Base-by-base conservation (phyloP, 2,329 filamentous ascomycete genomes). In the Aspergillus ustus region DNA sequence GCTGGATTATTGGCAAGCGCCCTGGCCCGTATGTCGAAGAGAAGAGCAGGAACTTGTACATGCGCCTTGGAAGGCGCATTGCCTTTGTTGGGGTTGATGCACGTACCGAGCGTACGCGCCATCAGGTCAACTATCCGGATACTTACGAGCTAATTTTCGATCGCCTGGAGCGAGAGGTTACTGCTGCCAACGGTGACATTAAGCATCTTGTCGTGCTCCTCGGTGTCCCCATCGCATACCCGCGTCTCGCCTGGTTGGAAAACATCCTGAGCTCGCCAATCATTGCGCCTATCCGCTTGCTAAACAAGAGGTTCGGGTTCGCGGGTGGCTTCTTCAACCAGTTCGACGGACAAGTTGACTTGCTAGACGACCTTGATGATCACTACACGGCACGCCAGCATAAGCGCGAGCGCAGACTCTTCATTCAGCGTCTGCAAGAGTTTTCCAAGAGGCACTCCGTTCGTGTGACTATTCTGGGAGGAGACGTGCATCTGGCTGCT, bases 161-260 rank as follows among this genome's bases (percentile, higher is more conserved):
- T 40, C 83, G 85, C 3, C 75, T 87, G 3, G 73, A 82, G 31
- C 73, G 75, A 11, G 85, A 88, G 65, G 77, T 89, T 11, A 70
- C 75, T 0, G 81, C 79, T 0, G 73, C 78, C 6, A 82, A 84
- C 59, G 82, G 81, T 29, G 80, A 84, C 19, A 84, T 89, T 72
- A 89, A 87, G 75, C 87, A 89, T 70, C 72, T 89, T 22, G 80
- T 89, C 44, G 75, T 89, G 22, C 77, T 89, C 11, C 79, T 89
- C 2, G 90, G 90, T 59, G 87, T 91, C 22, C 91, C 93, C 0
- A 94, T 96, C 69, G 81, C 81, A 1, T 83, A 85, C 66, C 83
- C 83, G 1, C 92, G 94, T 69, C 83, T 97, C 57, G 95, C 93
- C n/a, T 97, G 94, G 94, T 84, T 97, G 4, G 94, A 98, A 75